Percentiles rank a stretch among this genome's conserved stretches.
Conservation (phyloP, 1,284 basidiomycete species). For the Cryptococcus sp. region DNA sequence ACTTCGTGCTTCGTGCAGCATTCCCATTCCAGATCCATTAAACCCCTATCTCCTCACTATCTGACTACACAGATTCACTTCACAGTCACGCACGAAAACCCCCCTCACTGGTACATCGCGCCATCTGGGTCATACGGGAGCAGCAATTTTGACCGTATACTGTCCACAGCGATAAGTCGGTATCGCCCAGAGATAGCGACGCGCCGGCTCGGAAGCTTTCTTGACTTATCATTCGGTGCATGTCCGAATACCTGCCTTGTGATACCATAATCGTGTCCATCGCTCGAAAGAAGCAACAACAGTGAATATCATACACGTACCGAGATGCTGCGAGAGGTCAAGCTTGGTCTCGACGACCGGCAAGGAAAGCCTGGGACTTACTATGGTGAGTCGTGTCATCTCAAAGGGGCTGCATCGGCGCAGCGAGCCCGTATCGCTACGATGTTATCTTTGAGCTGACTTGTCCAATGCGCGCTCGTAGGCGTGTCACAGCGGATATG, state of each 20-base stretch:
- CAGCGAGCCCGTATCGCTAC: background rate
- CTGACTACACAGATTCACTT: too few species aligned
- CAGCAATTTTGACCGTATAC: too few species aligned
- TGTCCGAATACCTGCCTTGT: background rate
- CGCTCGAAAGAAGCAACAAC: too few species aligned
- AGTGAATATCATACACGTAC: too few species aligned
- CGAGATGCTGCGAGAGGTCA: constrained; percentile 42
- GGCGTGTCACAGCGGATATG: constrained; percentile 62
- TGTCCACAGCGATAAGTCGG: constrained; percentile 4
- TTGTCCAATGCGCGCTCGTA: constrained; percentile 9
- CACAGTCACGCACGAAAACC: too few species aligned
- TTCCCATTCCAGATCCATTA: too few species aligned
- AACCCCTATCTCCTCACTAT: too few species aligned
- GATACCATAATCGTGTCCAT: background rate
- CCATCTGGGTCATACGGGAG: too few species aligned
- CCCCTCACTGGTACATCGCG: too few species aligned
- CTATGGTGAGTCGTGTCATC: constrained; percentile 22
- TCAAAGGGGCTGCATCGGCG: background rate
- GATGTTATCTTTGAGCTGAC: background rate
- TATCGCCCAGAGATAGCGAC: background rate
- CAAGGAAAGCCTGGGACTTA: constrained; percentile 20
- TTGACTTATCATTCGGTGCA: background rate
- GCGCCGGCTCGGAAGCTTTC: background rate
- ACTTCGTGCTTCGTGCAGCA: too few species aligned
- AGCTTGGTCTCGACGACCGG: constrained; percentile 21